These are phyloP conservation scores for Litsea cubeba DNA, from an alignment of 164 flowering plant species.

Conservation along the genomic window DNA sequence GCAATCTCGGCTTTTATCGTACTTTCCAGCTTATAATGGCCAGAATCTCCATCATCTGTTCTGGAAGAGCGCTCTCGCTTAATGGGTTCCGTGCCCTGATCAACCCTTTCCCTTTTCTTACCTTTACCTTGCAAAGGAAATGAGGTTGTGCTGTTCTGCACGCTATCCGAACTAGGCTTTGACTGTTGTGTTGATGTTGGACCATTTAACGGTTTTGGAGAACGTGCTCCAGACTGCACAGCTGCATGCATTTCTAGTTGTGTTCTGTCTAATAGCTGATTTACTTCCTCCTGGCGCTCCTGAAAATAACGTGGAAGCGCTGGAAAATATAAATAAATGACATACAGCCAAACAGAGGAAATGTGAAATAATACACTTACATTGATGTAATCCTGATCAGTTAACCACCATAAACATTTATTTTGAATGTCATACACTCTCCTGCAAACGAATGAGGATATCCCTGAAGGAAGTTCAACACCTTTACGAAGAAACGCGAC, in stretches of 20 bases:
- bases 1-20: conserved; percentile 61
- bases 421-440: conserved; percentile 75
- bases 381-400: conserved; percentile 78
- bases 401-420: conserved; percentile 94
- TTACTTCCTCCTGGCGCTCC: conserved; percentile 90
- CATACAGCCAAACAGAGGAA: neutral
- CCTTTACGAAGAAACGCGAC: conserved; percentile 94
- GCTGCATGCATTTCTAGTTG: conserved; percentile 81
- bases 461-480: conserved; percentile 80
- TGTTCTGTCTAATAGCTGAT: conserved; percentile 62
- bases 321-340: too few relatives aligned
- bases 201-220: conserved; percentile 81
- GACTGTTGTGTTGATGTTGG: conserved; percentile 53
- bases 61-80: conserved; percentile 60
- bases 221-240: conserved; percentile 61
- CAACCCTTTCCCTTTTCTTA: conserved; percentile 74
- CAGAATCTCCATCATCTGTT: conserved; percentile 61
- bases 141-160: conserved; percentile 41
- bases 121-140: conserved; percentile 64
- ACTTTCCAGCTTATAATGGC: conserved; percentile 42
- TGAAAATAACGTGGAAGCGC: conserved; percentile 18
- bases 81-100: conserved; percentile 55
- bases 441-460: conserved; percentile 83
- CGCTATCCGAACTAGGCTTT: conserved; percentile 67
- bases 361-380: conserved; percentile 37